Evolutionary conservation across 257 asterid species (phyloP), one percentile per base, ranked within the genome.

Genomic region (Solanum stenotomum): DNA sequence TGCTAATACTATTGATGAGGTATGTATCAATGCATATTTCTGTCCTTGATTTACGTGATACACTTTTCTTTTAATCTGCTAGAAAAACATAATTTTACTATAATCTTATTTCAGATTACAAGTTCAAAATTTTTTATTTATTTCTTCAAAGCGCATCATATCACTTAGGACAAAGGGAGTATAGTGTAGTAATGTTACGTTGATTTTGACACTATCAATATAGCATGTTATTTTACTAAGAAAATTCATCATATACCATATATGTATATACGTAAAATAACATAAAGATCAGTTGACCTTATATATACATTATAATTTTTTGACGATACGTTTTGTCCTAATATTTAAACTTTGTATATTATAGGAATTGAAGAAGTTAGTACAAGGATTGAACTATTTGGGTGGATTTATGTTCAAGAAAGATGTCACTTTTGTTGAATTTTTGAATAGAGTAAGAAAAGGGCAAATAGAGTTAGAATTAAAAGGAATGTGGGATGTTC

Each of bases 401-500:
- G 90, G 92, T 0, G 95, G 89, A 18, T 91, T 88, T 56, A 83
- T 86, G 2, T 95, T 92, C 93, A 86, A 88, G 88, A 93, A 89
- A 89, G 98, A 93, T 61, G 94, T 67, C 1, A 15, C 88, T 1
- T 67, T 83, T 9, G 63, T 88, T 22, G 96, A 92, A 44, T 95
- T 95, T 82, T 94, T 95, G 0, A 91, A 84, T 61, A 91, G 97
- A 89, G 98, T 95, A 4, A 87, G 92, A 84, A 88, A 65, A 23
- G 92, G 93, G 67, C 97, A 93, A 83, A 22, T 90, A n/a, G 89
- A 89, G 40, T 88, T 86, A 10, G 79, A 90, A 65, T 87, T 92
- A 4, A 86, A 83, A 25, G 93, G 94, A 38, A 85, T 91, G 33
- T 75, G 89, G 89, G 91, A 90, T 29, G 90, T 92, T 86, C 92